Evolutionary conservation across 129 eudicot genomes (phyloP).

Genomic region (Chrysanthemum seticuspe): DNA sequence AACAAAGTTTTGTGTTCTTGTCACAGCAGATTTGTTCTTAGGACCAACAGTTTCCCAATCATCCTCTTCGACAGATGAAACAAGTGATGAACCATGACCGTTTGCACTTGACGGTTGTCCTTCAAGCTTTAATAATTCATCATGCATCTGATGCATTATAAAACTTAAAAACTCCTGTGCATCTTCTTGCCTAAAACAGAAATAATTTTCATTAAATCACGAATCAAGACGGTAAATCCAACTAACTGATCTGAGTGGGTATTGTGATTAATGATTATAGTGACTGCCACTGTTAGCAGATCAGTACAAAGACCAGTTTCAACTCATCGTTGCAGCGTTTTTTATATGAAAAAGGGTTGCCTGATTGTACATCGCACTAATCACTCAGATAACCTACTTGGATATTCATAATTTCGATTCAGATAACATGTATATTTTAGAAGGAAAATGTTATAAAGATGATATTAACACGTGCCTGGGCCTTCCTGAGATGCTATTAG

Average conservation of each 20-base stretch:
- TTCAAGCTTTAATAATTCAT: constrained; percentile 83
- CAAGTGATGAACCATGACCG: constrained; percentile 56
- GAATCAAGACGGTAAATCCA: background rate
- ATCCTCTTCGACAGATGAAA: constrained; percentile 82
- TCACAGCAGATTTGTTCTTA: constrained; percentile 91
- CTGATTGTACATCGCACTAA: too few relatives aligned
- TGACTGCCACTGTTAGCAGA: too few relatives aligned
- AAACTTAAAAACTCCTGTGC: constrained; percentile 94
- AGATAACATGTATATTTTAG: too few relatives aligned
- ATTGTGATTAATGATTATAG: too few relatives aligned
- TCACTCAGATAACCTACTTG: too few relatives aligned
- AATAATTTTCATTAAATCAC: background rate
- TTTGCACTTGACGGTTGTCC: constrained; percentile 50
- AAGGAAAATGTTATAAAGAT: too few relatives aligned
- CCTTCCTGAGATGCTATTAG: constrained; percentile 71
- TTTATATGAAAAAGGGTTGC: too few relatives aligned
- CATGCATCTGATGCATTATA: constrained; percentile 88
- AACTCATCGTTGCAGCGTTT: too few relatives aligned
- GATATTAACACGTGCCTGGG: constrained; percentile 50
- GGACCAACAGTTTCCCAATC: constrained; percentile 99
- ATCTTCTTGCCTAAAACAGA: constrained; percentile 82
- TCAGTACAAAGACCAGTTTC: too few relatives aligned
- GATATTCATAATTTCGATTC: too few relatives aligned
- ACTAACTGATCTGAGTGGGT: background rate
- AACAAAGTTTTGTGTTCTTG: constrained; percentile 79